phyloP scores from a whole-genome alignment of 495 filamentous ascomycete genomes.

The Tirmania nivea region DNA sequence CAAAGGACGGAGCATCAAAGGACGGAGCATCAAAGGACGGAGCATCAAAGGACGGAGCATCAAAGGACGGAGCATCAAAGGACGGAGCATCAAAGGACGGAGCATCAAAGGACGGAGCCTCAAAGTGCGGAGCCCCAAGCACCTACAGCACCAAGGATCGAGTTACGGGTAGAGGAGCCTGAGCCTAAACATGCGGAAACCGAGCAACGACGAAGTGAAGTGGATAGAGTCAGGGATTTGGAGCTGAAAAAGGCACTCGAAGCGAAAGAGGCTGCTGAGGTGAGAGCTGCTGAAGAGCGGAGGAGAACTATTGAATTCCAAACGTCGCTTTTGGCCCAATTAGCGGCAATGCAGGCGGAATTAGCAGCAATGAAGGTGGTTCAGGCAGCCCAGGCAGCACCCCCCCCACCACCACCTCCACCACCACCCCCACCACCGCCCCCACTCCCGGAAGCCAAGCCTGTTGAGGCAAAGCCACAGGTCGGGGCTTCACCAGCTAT shows the following conservation, averaged over 20 bases:
- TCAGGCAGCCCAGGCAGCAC: background rate
- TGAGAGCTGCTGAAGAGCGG: background rate
- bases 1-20: background rate
- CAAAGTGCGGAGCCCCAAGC: background rate
- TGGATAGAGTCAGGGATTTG: background rate
- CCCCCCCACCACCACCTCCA: too few species aligned
- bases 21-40: background rate
- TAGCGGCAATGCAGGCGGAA: too few species aligned
- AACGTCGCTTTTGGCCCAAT: too few species aligned
- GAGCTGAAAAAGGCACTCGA: background rate
- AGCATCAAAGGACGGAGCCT: too few species aligned
- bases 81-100: background rate
- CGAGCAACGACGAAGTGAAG: conserved; percentile 1
- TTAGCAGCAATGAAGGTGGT: background rate
- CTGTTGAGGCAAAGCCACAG: background rate
- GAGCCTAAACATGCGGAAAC: background rate
- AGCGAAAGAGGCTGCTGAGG: background rate
- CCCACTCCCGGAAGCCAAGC: background rate
- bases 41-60: background rate
- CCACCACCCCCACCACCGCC: too few species aligned
- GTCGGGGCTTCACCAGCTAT: background rate
- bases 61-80: background rate
- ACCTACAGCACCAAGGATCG: background rate
- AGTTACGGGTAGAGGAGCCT: background rate
- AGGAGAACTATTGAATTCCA: too few species aligned